Base-by-base conservation (phyloP, 2,329 filamentous ascomycete genomes). In the Fusarium solani-melongenae region DNA sequence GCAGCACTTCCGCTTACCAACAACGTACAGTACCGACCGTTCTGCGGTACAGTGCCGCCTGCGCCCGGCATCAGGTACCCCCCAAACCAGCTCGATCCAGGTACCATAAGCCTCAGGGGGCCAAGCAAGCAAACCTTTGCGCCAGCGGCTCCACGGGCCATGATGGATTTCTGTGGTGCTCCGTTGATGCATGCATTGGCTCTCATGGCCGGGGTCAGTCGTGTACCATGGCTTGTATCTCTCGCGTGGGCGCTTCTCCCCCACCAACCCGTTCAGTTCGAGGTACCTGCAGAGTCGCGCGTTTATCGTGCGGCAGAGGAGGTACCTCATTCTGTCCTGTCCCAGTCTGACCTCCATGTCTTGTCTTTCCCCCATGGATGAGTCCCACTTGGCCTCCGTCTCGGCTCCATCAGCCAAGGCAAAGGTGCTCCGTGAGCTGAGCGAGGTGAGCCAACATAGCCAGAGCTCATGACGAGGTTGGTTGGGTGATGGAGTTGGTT, bases 91-190 rank as follows among this genome's bases (percentile, higher is more conserved):
- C 27, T 31, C 41, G 31, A 53, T 62, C 41, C 15, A 38, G 33
- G 62, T 62, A 68, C 58, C 34, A 63, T 71, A 59, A 77, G 65
- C 29, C 73, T 73, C 71, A 73, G 73, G 71, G 68, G 69, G 72
- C 38, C 70, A 69, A 65, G 58, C 61, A 62, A 65, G 59, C 60
- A 70, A 61, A 53, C 70, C 62, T 72, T 63, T 49, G 69, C 68
- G 71, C 64, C 71, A 65, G 41, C 55, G 55, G 39, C 64, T 72
- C 68, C 68, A 69, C 58, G 59, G 59, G 55, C 71, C 71, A 63
- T 66, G 57, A 51, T 33, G 41, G 67, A 20, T 33, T 53, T 65
- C 27, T 59, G 41, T 34, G 62, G 31, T 59, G 56, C 58, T 51
- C 67, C 66, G 60, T 60, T 67, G 36, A 61, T 62, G 49, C 29